Conservation (phyloP, 208 protist species). For the Trypanosoma cruzi region DNA sequence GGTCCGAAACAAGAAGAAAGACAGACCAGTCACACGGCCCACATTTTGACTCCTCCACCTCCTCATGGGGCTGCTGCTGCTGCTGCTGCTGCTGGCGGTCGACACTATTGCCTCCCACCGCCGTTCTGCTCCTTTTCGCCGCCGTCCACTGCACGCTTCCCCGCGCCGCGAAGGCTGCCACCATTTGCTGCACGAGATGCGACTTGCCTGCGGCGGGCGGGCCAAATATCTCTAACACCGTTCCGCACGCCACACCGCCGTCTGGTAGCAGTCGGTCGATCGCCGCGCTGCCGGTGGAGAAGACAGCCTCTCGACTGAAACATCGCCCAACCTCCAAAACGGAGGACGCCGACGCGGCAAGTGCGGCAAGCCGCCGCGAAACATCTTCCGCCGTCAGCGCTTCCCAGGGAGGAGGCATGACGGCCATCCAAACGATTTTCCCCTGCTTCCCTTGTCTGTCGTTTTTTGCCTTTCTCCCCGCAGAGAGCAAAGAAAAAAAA, state of each 20-base stretch:
- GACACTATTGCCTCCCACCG: not conserved
- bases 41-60: not conserved
- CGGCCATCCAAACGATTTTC: not conserved
- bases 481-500: not conserved
- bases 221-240: constrained; percentile 27
- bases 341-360: not conserved
- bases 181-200: constrained; percentile 14
- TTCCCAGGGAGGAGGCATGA: constrained; percentile 14
- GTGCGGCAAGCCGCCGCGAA: constrained; percentile 12
- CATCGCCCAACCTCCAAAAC: not conserved
- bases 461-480: not conserved
- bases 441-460: not conserved
- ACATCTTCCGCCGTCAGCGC: constrained; percentile 15
- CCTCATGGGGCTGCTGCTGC: not conserved
- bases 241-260: constrained; percentile 26
- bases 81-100: not conserved
- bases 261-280: constrained; percentile 29
- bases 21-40: constrained; percentile 23
- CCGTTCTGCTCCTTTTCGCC: not conserved
- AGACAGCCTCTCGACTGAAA: constrained; percentile 14
- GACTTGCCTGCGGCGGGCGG: constrained; percentile 29
- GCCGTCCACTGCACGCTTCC: constrained; percentile 14
- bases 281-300: constrained; percentile 17
- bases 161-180: constrained; percentile 16
- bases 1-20: constrained; percentile 21